These are phyloP conservation scores for Annulohypoxylon nitens DNA, from an alignment of 495 filamentous ascomycete genomes.

Conservation along the genomic window DNA sequence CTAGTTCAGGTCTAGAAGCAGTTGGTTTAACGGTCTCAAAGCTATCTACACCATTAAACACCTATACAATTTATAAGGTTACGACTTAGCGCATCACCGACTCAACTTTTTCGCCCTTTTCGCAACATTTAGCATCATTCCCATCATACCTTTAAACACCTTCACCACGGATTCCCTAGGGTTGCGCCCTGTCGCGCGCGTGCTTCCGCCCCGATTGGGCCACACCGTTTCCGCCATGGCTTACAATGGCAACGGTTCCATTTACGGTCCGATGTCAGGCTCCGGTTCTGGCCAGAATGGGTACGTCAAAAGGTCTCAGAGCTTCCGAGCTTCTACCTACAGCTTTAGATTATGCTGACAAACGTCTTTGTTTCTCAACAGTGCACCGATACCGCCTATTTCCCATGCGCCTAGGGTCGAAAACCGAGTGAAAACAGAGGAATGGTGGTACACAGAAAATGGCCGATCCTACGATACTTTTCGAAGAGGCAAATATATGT, in stretches of 20 bases:
- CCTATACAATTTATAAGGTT: conserved; percentile 13
- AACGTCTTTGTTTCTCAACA: conserved; percentile 6
- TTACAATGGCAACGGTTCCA: conserved; percentile 48
- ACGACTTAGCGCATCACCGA: conserved; percentile 28
- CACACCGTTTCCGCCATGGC: conserved; percentile 41
- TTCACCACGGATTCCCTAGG: conserved; percentile 6
- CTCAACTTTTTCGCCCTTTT: conserved; percentile 32
- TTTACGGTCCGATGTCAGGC: conserved; percentile 30
- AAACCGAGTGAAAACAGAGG: conserved; percentile 49
- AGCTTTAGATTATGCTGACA: conserved; percentile 39
- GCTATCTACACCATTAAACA: conserved; percentile 14
- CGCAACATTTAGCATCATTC: conserved; percentile 23
- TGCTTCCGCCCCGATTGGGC: conserved; percentile 38
- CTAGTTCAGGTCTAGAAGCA: conserved; percentile 13
- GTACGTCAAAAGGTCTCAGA: conserved; percentile 29
- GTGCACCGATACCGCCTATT: conserved; percentile 25
- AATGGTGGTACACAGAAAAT: conserved; percentile 65
- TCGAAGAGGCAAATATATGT: conserved; percentile 70
- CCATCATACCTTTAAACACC: conserved; percentile 18
- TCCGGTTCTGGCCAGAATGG: conserved; percentile 29
- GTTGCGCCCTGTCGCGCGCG: conserved; percentile 36
- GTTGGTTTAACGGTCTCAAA: conserved; percentile 30
- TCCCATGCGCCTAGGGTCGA: conserved; percentile 40
- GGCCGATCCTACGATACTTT: conserved; percentile 69
- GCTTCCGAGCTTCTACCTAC: conserved; percentile 26